Evolutionary conservation across 345 rosid species (phyloP), one percentile per base, ranked within the genome.

Genomic region (Physaria fendleri): DNA sequence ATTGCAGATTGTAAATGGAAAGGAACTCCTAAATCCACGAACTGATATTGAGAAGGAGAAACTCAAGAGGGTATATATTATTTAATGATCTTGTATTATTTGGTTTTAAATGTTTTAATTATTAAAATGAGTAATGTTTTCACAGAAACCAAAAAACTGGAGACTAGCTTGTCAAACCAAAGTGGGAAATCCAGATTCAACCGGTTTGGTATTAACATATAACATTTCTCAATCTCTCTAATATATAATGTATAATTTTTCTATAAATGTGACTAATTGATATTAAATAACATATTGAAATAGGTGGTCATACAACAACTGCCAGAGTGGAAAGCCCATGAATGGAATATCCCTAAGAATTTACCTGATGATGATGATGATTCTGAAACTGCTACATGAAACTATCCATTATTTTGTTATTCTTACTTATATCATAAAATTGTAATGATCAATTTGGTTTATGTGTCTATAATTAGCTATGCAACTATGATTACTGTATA

Each of bases 311-410:
- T 91, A n/a, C 98, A 91, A 56, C 96, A 88, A 54, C 66, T 91
- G 59, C 98, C 98, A 6, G 98, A 91, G 64, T 88, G 98, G 98
- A 91, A 91, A 71, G 88, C 77, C 15, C 98, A 91, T 72, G 96
- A 85, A 75, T 88, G 98, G 98, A 77, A 62, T 14, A 77, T 67
- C 18, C 75, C 84, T 40, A 78, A 59, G 67, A 28, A 60, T 34
- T 12, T 71, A 16, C 65, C 74, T 57, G 30, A 22, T 30, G 68
- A 59, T 14, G 40, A n/a, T n/a, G 40, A 61, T 38, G 63, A 69
- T 69, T 34, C 56, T 40, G 50, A 60, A 52, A 27, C 22, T 52
- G 59, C 65, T 50, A 67, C 72, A 1, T 59, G 61, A 68, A 57
- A 50, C 24, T 1, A 30, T 50, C 44, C 44, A 59, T 32, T 66